Base-by-base conservation (phyloP, 2,329 filamentous ascomycete species). In the Myotisia sp. region DNA sequence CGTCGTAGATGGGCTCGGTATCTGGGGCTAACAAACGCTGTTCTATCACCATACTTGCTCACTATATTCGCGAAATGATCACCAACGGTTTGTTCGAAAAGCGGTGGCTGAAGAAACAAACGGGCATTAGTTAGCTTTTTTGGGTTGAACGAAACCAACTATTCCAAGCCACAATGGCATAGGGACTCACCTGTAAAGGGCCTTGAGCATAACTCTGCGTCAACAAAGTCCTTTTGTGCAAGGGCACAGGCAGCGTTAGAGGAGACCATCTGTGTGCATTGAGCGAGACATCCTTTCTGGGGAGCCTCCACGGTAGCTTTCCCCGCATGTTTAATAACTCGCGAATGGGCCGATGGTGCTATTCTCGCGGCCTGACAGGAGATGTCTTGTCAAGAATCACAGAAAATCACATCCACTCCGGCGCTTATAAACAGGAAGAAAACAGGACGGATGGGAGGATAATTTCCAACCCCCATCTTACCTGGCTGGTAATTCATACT, bases 41-140 rank as follows among this genome's bases (percentile, higher is more conserved):
- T 52, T 29, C 58, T 51, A 41, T 67, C 61, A 9, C 63, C 63
- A 46, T 59, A 51, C 32, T 51, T 44, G 4, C 48, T 49, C 13
- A 65, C 63, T 20, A 66, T 53, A 19, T 50, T 51, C 7, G 53
- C 46, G 39, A 67, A 66, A 43, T 67, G 59, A 9, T 62, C 56
- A 9, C 60, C 58, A 26, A 67, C 49, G 1, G 63, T 66, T 31
- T 60, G 56, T 37, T 65, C 60, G 23, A 65, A 48, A 23, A 67
- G 52, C 4, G 63, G 60, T 13, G 62, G 62, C 54, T 64, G 36
- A 13, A 26, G n/a, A n/a, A n/a, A n/a, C n/a, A n/a, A n/a, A n/a
- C n/a, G 8, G 12, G 19, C 10, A 29, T 17, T 28, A 19, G 42
- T 41, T 22, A 47, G 42, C 42, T 48, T n/a, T 7, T 24, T 7